Conservation (phyloP, 331 rosid genomes). For the Quercus tomentella region DNA sequence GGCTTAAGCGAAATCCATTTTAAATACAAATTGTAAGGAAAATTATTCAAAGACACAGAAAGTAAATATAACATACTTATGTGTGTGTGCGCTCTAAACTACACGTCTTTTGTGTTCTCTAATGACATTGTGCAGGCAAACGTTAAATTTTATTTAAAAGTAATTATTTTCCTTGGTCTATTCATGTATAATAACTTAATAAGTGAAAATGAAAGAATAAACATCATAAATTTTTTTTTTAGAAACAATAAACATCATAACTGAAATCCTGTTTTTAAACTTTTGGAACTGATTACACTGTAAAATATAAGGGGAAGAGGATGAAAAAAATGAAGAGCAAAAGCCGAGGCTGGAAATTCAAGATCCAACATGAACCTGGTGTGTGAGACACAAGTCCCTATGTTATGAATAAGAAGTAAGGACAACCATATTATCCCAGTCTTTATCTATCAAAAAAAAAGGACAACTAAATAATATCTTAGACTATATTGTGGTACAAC, state of each 20-base stretch:
- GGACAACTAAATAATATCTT: background rate
- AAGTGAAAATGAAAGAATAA: background rate
- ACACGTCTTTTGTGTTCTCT: too few relatives aligned
- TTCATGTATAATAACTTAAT: background rate
- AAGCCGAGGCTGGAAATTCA: background rate
- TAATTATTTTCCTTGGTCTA: background rate
- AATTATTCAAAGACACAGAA: background rate
- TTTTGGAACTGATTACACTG: background rate
- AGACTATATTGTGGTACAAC: background rate
- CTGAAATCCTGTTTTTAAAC: background rate
- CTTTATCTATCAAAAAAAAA: background rate
- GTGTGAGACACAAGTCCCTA: background rate
- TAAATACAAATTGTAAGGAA: background rate
- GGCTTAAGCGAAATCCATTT: background rate
- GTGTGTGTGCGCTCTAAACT: too few relatives aligned
- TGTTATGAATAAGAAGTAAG: background rate
- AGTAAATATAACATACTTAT: too few relatives aligned
- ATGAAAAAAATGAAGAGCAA: background rate
- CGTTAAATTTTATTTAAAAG: background rate
- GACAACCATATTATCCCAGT: background rate
- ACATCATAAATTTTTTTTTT: background rate
- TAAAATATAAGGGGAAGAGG: background rate
- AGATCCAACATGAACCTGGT: background rate
- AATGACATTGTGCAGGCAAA: background rate
- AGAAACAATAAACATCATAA: background rate